Base-by-base conservation (phyloP, 1,284 basidiomycete species). In the Megacollybia platyphylla region DNA sequence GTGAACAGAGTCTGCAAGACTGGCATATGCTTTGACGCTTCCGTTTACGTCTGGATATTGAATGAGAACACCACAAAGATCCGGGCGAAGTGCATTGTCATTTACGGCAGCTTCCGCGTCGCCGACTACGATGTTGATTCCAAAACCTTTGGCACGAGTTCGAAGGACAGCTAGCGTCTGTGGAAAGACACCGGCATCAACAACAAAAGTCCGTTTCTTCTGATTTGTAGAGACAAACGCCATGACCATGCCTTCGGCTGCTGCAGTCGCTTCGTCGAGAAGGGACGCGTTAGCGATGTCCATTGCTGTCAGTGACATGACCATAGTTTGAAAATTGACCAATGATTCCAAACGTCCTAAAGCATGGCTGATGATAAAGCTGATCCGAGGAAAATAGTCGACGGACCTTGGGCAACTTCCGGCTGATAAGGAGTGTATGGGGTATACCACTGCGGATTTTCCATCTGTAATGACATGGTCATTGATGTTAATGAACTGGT, bases 381-480 rank as follows among this genome's bases (percentile, higher is more conserved):
- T 18, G 28, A 46, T 44, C 18, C 31, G 42, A 31, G 37, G 28
- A 27, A 44, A 30, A 43, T 35, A 31, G 41, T 42, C 41, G 45
- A 49, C 62, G 5, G 52, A 83, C 90, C 90, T 74, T 94, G 89
- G 13, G 91, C 79, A 57, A 94, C 86, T 66, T 96, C 90, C 5
- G 90, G 87, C 59, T 94, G 89, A 58, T 86, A 87, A 1, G 94
- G 93, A 2, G 92, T 97, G 62, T 97, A 97, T 40, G 88, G 90
- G 2, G 93, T 97, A 64, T 97, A 97, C 94, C 94, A 98, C 7
- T 85, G 88, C 18, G 93, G 94, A 59, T 96, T 97, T 63, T 98
- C 93, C 67, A 91, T 83, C 88, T 92, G 48, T 11, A 41, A 39
- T 15, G 31, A 9, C 10, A 11, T 15, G 31, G 31, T 34, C 31